Conservation (phyloP, 2,329 filamentous ascomycete genomes). For the Pestalotiopsis sp. region DNA sequence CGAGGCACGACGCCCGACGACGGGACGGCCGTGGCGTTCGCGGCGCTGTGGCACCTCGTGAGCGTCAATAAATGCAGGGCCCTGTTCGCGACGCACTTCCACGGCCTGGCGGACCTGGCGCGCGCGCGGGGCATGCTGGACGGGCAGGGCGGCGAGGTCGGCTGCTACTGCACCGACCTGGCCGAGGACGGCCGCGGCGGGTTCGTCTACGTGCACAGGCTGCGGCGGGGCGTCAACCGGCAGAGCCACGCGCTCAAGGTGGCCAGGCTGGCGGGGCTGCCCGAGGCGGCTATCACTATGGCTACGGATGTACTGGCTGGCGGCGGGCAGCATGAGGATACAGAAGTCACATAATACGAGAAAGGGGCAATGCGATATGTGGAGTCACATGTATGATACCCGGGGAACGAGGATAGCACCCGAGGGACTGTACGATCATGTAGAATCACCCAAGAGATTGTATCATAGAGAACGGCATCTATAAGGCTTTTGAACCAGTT, state of each 20-base stretch:
- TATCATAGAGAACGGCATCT: neutral
- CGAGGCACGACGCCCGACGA: constrained; percentile 93
- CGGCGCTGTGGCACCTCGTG: constrained; percentile 82
- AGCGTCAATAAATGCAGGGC: constrained; percentile 76
- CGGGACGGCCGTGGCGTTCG: constrained; percentile 86
- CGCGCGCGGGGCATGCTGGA: constrained; percentile 46
- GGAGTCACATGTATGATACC: neutral
- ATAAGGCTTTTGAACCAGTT: neutral
- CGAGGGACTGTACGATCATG: neutral
- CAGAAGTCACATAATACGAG: neutral
- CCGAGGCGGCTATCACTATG: constrained; percentile 69
- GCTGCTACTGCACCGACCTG: constrained; percentile 87
- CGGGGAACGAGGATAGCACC: neutral
- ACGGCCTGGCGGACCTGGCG: constrained; percentile 79
- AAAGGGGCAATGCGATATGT: no score
- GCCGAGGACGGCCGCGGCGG: constrained; percentile 69
- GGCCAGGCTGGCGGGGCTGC: constrained; percentile 82
- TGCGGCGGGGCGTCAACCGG: constrained; percentile 81
- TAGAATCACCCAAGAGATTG: neutral
- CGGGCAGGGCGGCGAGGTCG: constrained; percentile 49
- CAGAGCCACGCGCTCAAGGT: constrained; percentile 93
- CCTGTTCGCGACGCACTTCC: constrained; percentile 95
- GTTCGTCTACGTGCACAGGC: constrained; percentile 85
- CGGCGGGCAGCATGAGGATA: neutral
- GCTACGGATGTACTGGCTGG: constrained; percentile 61